These are phyloP conservation scores for Zopfia rhizophila DNA, from an alignment of 2,329 filamentous ascomycete genomes.

Conservation along the genomic window DNA sequence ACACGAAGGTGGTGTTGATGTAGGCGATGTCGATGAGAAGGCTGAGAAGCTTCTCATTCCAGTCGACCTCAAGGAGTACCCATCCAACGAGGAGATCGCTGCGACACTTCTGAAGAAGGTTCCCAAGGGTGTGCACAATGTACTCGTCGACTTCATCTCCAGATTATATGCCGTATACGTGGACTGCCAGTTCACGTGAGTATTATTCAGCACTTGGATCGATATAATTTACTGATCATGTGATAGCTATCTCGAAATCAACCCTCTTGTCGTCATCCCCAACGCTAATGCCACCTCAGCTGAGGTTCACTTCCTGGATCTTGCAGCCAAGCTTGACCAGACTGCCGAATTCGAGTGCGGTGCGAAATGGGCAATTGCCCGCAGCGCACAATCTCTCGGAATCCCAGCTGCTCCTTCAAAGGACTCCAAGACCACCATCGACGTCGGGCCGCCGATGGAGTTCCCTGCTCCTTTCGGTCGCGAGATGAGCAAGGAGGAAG, in stretches of 20 bases:
- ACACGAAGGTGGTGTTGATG: slow-evolving; percentile 99
- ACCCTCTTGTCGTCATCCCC: slow-evolving; percentile 97
- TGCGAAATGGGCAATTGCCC: slow-evolving; percentile 98
- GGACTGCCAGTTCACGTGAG: slow-evolving; percentile 94
- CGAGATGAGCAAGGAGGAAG: slow-evolving; percentile 98
- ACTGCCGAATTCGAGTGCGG: slow-evolving; percentile 99
- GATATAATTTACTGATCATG: slow-evolving; percentile 31
- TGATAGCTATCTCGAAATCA: slow-evolving; percentile 91
- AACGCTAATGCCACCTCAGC: slow-evolving; percentile 92
- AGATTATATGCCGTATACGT: slow-evolving; percentile 98
- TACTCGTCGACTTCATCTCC: slow-evolving; percentile 98
- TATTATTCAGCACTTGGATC: too few relatives aligned
- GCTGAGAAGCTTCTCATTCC: slow-evolving; percentile 98
- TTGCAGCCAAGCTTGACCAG: slow-evolving; percentile 98
- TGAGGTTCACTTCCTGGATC: slow-evolving; percentile 96
- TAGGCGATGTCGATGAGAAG: slow-evolving; percentile 98
- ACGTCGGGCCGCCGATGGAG: slow-evolving; percentile 97
- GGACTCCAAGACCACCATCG: slow-evolving; percentile 85
- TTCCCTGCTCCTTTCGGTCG: slow-evolving; percentile 99
- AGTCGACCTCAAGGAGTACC: slow-evolving; percentile 93
- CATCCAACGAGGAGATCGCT: slow-evolving; percentile 95
- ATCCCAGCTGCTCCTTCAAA: slow-evolving; percentile 71
- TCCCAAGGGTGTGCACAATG: slow-evolving; percentile 94
- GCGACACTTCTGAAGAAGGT: slow-evolving; percentile 88
- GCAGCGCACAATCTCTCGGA: slow-evolving; percentile 88